These are phyloP conservation scores for Naematelia aurantialba DNA, from an alignment of 768 basidiomycete genomes.

Conservation along the genomic window DNA sequence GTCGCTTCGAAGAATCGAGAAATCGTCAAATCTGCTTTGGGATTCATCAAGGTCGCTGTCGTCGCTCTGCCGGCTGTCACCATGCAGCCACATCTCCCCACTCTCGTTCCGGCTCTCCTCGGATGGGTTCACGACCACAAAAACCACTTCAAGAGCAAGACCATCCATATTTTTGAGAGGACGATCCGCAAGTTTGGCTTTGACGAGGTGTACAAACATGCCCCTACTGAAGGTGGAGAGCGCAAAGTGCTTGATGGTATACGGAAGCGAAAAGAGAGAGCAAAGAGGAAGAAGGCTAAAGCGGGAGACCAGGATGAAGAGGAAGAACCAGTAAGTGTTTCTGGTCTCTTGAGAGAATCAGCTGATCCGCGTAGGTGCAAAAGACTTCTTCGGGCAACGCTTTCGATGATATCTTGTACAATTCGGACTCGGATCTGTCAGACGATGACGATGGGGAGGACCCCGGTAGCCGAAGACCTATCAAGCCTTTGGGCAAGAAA, in stretches of 20 bases:
- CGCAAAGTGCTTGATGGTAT: conserved; percentile 88
- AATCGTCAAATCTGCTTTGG: conserved; percentile 93
- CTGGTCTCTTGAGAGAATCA: neutral
- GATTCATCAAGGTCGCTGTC: conserved; percentile 87
- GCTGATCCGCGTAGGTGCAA: conserved; percentile 36
- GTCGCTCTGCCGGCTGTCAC: conserved; percentile 73
- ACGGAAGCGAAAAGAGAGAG: conserved; percentile 88
- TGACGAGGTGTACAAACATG: conserved; percentile 66
- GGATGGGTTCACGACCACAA: conserved; percentile 96
- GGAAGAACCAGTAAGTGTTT: conserved; percentile 14
- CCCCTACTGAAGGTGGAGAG: conserved; percentile 68
- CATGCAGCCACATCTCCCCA: conserved; percentile 70
- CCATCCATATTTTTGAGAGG: conserved; percentile 93
- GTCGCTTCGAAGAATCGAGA: conserved; percentile 85
- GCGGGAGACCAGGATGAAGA: conserved; percentile 48
- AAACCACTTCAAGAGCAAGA: conserved; percentile 97
- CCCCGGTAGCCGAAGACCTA: conserved; percentile 8
- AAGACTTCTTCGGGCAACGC: conserved; percentile 72
- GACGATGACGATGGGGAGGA: conserved; percentile 53
- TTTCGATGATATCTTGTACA: conserved; percentile 95
- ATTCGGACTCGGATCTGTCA: conserved; percentile 85
- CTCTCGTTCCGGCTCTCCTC: conserved; percentile 77
- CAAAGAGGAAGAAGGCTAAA: conserved; percentile 74
- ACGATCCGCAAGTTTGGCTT: conserved; percentile 86
- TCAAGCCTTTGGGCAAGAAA: conserved; percentile 20